Evolutionary conservation across 2,329 filamentous ascomycete genomes (phyloP).

Genomic region (Alternaria ventricosa): DNA sequence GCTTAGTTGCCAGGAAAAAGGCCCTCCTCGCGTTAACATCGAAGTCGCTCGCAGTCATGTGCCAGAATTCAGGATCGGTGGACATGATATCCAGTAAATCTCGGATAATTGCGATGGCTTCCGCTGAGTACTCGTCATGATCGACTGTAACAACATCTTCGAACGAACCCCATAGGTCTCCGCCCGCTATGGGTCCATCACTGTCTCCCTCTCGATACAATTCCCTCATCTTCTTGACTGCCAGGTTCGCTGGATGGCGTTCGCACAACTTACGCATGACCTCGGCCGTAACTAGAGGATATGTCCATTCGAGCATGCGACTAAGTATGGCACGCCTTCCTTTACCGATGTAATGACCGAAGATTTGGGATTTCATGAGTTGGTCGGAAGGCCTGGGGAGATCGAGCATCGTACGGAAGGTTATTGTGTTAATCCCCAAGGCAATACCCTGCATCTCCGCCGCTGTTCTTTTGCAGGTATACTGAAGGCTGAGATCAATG

Average conservation of each 20-base stretch:
- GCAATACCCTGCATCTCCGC: background rate
- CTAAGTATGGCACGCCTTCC: too few species aligned
- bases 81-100: background rate
- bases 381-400: background rate
- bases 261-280: too few species aligned
- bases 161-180: too few species aligned
- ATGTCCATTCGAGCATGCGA: too few species aligned
- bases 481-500: background rate
- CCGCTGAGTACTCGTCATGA: background rate
- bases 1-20: too few species aligned
- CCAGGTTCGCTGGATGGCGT: too few species aligned
- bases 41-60: background rate
- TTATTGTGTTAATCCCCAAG: background rate
- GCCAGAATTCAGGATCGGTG: background rate
- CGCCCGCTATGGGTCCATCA: too few species aligned
- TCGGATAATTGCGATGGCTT: background rate
- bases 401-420: background rate
- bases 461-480: background rate
- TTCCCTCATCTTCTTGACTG: too few species aligned
- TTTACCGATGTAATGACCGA: too few species aligned
- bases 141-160: background rate
- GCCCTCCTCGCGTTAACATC: background rate
- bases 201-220: too few species aligned
- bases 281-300: too few species aligned
- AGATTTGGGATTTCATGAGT: background rate